Base-by-base conservation (phyloP, 768 basidiomycete species). In the Mycena pura region DNA sequence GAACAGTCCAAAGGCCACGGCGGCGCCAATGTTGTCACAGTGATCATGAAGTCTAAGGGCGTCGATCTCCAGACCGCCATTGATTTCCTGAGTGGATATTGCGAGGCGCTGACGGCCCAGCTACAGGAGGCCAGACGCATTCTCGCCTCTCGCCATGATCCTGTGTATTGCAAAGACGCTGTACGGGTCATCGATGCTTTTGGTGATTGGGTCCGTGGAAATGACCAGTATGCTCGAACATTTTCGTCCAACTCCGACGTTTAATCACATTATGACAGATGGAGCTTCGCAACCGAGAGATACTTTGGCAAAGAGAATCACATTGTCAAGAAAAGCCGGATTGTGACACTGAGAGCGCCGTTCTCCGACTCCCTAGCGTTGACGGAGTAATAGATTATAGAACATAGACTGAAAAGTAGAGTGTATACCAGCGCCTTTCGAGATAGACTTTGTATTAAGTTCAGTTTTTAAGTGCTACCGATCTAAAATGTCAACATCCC, bases 11-110 rank as follows among this genome's bases (percentile, higher is more conserved):
- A 83, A 66, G 90, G 88, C 19, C 82, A 85, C 50, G 78, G 74
- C 25, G 85, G 85, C 57, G 89, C 89, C 69, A 91, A 90, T 70
- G 79, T 90, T 65, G 77, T 92, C 49, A 87, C 86, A 9, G 86
- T 90, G 34, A 79, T 89, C 59, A 89, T 89, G 85, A 72, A 82
- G 59, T 81, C 83, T 63, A 80, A 80, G 52, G 66, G 73, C 21
- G 71, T 87, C 48, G 77, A 78, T 53, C 75, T 90, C 46, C 89
- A 90, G 72, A 78, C 80, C 25, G 85, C 88, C 0, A 78, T 82
- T 29, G 83, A 91, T 69, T 78, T 80, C 63, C 79, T 86, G 62
- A 87, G 87, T 13, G 69, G 67, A 17, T 76, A 84, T 65, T 88
- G 80, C 72, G 70, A 77, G 55, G 67, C 75, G 46, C 76, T 87